These are phyloP conservation scores for Russula earlei DNA, from an alignment of 768 basidiomycete genomes.

Conservation along the genomic window DNA sequence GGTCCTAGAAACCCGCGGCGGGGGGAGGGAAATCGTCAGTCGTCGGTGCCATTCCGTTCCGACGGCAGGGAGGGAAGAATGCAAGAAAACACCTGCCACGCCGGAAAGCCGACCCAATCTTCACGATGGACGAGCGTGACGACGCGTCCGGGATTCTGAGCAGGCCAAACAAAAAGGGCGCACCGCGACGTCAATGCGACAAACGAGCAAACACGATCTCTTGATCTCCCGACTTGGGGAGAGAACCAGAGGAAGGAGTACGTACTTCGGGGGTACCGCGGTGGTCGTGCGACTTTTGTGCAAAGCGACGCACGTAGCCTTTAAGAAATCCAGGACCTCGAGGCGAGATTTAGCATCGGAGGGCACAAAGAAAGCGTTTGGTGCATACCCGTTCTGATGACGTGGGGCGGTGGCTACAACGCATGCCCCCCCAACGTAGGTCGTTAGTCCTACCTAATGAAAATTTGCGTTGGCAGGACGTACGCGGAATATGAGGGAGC, in stretches of 20 bases:
- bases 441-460: too few relatives aligned
- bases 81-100: slow-evolving; percentile 38
- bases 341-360: neutral
- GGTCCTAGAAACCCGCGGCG: slow-evolving; percentile 39
- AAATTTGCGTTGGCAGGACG: neutral
- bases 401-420: slow-evolving; percentile 72
- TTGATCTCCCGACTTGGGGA: too few relatives aligned
- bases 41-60: neutral
- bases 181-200: too few relatives aligned
- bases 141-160: slow-evolving; percentile 74
- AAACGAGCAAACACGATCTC: too few relatives aligned
- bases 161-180: too few relatives aligned
- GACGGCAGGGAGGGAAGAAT: neutral
- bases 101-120: slow-evolving; percentile 75
- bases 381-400: slow-evolving; percentile 50
- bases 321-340: slow-evolving; percentile 77
- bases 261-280: slow-evolving; percentile 76
- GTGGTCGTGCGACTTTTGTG: slow-evolving; percentile 88
- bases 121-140: slow-evolving; percentile 83
- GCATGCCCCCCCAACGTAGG: too few relatives aligned
- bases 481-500: slow-evolving; percentile 89
- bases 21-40: too few relatives aligned
- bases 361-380: neutral
- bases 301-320: slow-evolving; percentile 84
- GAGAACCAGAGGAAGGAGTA: neutral